Evolutionary conservation across 2,329 filamentous ascomycete genomes (phyloP).

Genomic region (Ascocoryne sarcoides): DNA sequence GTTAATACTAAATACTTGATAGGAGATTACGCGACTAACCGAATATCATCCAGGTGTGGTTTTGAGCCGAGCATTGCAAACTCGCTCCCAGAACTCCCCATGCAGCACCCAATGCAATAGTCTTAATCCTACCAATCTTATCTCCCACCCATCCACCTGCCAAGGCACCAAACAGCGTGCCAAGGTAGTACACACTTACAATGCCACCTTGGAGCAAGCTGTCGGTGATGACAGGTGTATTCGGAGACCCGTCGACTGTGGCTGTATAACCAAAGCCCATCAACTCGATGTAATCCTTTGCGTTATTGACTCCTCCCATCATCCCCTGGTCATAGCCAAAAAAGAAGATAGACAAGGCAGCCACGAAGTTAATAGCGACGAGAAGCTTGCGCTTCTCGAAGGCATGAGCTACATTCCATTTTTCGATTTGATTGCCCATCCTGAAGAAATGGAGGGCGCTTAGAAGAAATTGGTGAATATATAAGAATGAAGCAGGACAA

Average conservation of each 20-base stretch:
- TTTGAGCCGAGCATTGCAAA: constrained; percentile 58
- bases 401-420: constrained; percentile 40
- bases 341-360: constrained; percentile 47
- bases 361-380: constrained; percentile 53
- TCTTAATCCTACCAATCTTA: constrained; percentile 50
- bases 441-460: no score
- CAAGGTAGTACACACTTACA: constrained; percentile 47
- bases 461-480: no score
- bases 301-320: constrained; percentile 57
- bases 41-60: constrained; percentile 62
- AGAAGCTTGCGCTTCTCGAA: constrained; percentile 48
- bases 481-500: no score
- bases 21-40: constrained; percentile 31
- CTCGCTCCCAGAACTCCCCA: constrained; percentile 53
- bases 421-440: constrained; percentile 20
- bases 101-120: constrained; percentile 49
- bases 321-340: constrained; percentile 36
- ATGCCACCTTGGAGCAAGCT: constrained; percentile 56
- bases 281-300: constrained; percentile 52
- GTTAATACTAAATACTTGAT: constrained; percentile 1
- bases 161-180: constrained; percentile 54
- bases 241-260: constrained; percentile 28
- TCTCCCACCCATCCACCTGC: constrained; percentile 57
- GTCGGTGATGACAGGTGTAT: constrained; percentile 47
- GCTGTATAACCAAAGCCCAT: constrained; percentile 58